A percentile compares a stretch with the other conserved stretches of the same genome.
Conservation (phyloP, 2,329 filamentous ascomycete species). For the Hawksworthiomyces lignivorus region DNA sequence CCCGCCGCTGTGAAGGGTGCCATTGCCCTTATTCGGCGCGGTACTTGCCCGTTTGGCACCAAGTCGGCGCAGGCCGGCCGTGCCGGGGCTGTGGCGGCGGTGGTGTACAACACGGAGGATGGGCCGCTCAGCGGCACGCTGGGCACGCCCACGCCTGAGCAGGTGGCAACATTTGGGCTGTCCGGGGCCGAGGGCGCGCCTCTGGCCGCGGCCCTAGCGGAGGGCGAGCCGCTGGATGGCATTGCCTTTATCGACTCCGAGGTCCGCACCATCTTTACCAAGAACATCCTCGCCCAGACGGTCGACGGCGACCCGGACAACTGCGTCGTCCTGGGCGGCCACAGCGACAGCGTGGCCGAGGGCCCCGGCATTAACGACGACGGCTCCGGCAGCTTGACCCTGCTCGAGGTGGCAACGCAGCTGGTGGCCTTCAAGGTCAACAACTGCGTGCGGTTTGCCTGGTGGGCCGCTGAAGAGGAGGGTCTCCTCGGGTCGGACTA, state of each 20-base stretch:
- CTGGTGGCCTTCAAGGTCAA: slow-evolving; percentile 50
- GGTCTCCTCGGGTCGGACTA: slow-evolving; percentile 56
- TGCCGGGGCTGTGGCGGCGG: slow-evolving; percentile 61
- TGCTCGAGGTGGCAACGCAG: slow-evolving; percentile 56
- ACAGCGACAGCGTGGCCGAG: slow-evolving; percentile 55
- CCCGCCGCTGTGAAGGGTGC: slow-evolving; percentile 49
- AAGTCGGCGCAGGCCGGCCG: slow-evolving; percentile 63
- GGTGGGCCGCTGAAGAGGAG: slow-evolving; percentile 62
- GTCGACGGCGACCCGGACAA: slow-evolving; percentile 51
- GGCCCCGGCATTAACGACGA: slow-evolving; percentile 74
- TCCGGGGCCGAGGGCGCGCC: slow-evolving; percentile 50
- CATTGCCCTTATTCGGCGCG: slow-evolving; percentile 64
- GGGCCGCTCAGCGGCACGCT: slow-evolving; percentile 61
- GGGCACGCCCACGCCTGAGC: slow-evolving; percentile 48
- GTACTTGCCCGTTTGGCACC: slow-evolving; percentile 61
- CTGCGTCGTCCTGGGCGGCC: slow-evolving; percentile 58
- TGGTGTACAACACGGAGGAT: slow-evolving; percentile 67
- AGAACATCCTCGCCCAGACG: slow-evolving; percentile 58
- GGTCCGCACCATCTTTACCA: slow-evolving; percentile 45
- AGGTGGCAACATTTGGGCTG: slow-evolving; percentile 63
- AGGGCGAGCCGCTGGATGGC: slow-evolving; percentile 40
- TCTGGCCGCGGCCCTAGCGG: slow-evolving; percentile 45
- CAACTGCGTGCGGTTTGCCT: slow-evolving; percentile 60
- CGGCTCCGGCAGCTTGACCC: slow-evolving; percentile 56
- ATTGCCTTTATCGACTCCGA: slow-evolving; percentile 54